phyloP scores from a whole-genome alignment of 2,329 filamentous ascomycete genomes.

The Cercospora sp. region DNA sequence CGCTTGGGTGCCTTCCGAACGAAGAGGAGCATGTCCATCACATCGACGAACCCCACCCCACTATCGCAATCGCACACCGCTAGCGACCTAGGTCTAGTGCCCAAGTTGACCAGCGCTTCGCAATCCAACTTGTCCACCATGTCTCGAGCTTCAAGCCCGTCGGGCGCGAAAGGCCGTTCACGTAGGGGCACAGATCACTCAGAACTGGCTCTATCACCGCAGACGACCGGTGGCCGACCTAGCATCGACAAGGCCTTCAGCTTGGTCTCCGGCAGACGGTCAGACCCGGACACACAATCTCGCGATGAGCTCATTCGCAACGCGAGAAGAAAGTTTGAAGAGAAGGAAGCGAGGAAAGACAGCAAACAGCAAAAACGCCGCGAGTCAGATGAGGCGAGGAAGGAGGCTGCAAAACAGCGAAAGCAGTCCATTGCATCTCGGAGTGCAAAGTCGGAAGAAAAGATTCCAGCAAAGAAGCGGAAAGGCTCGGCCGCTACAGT shows the following conservation, averaged over 20 bases:
- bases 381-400: conserved; percentile 47
- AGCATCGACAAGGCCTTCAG: conserved; percentile 59
- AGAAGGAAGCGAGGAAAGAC: conserved; percentile 60
- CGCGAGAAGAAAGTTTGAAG: conserved; percentile 58
- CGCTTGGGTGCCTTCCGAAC: conserved; percentile 39
- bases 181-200: conserved; percentile 51
- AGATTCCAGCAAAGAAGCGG: conserved; percentile 28
- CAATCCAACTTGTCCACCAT: conserved; percentile 55
- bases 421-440: conserved; percentile 44
- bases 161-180: conserved; percentile 41
- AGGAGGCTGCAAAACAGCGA: conserved; percentile 44
- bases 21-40: conserved; percentile 48
- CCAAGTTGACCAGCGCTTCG: conserved; percentile 52
- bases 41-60: conserved; percentile 39
- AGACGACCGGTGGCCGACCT: conserved; percentile 49
- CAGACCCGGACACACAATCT: conserved; percentile 54
- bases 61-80: conserved; percentile 38
- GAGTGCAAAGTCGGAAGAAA: conserved; percentile 25
- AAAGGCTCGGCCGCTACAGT: conserved; percentile 22
- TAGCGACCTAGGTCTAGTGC: conserved; percentile 44
- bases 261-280: conserved; percentile 43
- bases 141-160: conserved; percentile 40
- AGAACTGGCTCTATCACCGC: conserved; percentile 51
- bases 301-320: conserved; percentile 58
- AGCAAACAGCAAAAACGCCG: conserved; percentile 52